A percentile compares a stretch with the other conserved stretches of the same genome.
Evolutionary conservation across 305 asterid genomes (phyloP).

Genomic region (Rubia peregrina): DNA sequence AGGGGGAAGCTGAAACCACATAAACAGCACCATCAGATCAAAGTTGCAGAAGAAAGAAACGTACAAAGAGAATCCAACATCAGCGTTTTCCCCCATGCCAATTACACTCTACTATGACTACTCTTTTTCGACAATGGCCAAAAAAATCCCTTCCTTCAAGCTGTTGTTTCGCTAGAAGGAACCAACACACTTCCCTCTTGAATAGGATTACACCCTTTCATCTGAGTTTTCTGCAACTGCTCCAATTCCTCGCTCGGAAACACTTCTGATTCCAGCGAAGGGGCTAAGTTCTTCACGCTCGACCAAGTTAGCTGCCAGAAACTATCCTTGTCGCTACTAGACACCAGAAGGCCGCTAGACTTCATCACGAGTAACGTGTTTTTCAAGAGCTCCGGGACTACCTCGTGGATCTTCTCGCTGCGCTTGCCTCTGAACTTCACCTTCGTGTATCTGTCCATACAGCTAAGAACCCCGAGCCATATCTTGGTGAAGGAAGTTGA

Average conservation of each 20-base stretch:
- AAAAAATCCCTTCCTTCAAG: constrained; percentile 22
- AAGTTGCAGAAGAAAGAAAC: background rate
- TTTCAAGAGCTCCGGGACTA: constrained; percentile 88
- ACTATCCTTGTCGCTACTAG: constrained; percentile 46
- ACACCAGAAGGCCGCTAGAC: constrained; percentile 54
- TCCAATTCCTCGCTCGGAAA: constrained; percentile 62
- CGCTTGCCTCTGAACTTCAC: constrained; percentile 64
- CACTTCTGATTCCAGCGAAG: constrained; percentile 62
- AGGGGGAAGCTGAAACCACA: constrained; percentile 7
- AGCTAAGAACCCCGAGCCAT: constrained; percentile 62
- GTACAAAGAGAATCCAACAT: constrained; percentile 4
- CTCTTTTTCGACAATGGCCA: background rate
- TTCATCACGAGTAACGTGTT: constrained; percentile 81
- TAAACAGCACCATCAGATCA: background rate
- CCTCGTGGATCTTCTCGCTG: constrained; percentile 74
- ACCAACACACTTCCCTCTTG: constrained; percentile 55
- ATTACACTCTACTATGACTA: constrained; percentile 9
- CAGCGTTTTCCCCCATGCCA: too few relatives aligned
- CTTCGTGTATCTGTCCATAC: constrained; percentile 54
- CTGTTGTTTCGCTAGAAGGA: constrained; percentile 53
- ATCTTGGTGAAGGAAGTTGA: constrained; percentile 53
- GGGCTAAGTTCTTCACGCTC: constrained; percentile 60
- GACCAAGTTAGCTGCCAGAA: constrained; percentile 86
- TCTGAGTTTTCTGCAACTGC: constrained; percentile 38
- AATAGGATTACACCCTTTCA: constrained; percentile 45